Conservation (phyloP, 1,284 basidiomycete genomes). For the Heterobasidion occidentale region DNA sequence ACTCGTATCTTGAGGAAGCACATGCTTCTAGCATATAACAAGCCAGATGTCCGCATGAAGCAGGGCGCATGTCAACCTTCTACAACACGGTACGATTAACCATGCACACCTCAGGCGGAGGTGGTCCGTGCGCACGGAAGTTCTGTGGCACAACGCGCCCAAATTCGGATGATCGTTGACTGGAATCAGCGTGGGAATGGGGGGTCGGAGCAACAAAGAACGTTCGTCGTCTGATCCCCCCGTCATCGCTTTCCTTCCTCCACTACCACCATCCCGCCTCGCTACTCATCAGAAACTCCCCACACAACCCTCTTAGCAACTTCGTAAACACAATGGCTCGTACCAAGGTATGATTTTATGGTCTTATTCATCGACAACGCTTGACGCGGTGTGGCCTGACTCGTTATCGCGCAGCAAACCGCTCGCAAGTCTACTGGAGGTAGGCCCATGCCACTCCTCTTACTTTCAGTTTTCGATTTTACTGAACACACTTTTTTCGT, state of each 20-base stretch:
- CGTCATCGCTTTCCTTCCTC: constrained; percentile 3
- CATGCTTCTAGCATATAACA: no score
- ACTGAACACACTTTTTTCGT: constrained; percentile 11
- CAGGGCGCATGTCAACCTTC: no score
- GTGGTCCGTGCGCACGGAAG: neutral
- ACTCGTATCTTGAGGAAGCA: no score
- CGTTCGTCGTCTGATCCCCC: constrained; percentile 10
- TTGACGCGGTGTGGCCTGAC: neutral
- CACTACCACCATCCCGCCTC: constrained; percentile 8
- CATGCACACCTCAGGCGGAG: neutral
- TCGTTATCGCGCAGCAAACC: constrained; percentile 11
- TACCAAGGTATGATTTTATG: constrained; percentile 10
- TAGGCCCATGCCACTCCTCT: constrained; percentile 22
- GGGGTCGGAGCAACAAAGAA: constrained; percentile 13
- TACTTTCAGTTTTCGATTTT: constrained; percentile 8
- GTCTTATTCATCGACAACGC: neutral
- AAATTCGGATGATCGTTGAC: constrained; percentile 10
- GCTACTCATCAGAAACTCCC: neutral
- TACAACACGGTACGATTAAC: neutral
- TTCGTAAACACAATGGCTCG: constrained; percentile 9
- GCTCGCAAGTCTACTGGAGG: constrained; percentile 58
- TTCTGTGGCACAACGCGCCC: constrained; percentile 10
- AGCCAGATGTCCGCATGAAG: no score
- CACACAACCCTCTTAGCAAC: constrained; percentile 4
- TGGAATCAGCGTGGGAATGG: constrained; percentile 11